A percentile compares a stretch with the other conserved stretches of the same genome.
phyloP scores from a whole-genome alignment of 1,139 yeast species.

The Candida albicans region DNA sequence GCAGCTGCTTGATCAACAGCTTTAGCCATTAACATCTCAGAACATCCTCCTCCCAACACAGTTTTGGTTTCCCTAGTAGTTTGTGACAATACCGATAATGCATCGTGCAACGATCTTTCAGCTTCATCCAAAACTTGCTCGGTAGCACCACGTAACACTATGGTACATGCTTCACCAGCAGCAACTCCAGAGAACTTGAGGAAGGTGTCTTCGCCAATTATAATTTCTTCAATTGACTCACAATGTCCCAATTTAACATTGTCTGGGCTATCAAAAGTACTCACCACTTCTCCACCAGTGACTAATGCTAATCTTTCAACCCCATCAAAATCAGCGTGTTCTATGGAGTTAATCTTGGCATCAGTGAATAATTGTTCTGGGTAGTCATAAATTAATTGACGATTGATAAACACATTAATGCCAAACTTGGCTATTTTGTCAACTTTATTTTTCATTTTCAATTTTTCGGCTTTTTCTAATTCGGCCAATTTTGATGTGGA shows the following conservation, averaged over 20 bases:
- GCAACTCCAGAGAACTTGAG: conserved; percentile 92
- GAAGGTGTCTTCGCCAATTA: conserved; percentile 86
- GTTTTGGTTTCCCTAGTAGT: conserved; percentile 95
- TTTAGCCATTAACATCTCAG: conserved; percentile 97
- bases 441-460: conserved; percentile 87
- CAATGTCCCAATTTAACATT: conserved; percentile 84
- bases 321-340: conserved; percentile 98
- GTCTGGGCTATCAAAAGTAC: conserved; percentile 93
- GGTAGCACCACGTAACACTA: conserved; percentile 95
- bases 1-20: conserved; percentile 97
- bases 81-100: conserved; percentile 91
- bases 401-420: conserved; percentile 86
- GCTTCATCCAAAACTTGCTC: conserved; percentile 96
- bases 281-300: conserved; percentile 97
- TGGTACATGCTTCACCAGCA: conserved; percentile 95
- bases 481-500: conserved; percentile 94
- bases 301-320: conserved; percentile 94
- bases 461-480: conserved; percentile 91
- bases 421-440: conserved; percentile 82
- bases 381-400: conserved; percentile 96
- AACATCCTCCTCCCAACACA: conserved; percentile 96
- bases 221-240: conserved; percentile 84
- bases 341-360: conserved; percentile 83
- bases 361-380: conserved; percentile 96
- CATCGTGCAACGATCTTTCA: conserved; percentile 96